These are phyloP conservation scores for Colletotrichum nymphaeae DNA, from an alignment of 2,329 filamentous ascomycete species.

Conservation along the genomic window DNA sequence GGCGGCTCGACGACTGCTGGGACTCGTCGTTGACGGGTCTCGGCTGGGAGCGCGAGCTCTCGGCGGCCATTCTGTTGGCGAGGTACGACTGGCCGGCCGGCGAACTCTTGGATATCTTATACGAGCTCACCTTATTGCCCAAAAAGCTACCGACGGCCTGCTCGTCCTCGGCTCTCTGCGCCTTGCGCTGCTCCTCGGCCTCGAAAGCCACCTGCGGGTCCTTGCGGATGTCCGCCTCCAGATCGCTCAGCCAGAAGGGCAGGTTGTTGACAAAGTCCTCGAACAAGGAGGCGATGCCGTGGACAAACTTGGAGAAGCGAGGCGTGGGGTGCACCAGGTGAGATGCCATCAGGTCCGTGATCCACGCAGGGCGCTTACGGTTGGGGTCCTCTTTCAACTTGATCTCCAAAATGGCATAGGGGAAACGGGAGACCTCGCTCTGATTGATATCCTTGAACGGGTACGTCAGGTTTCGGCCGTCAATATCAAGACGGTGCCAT, in stretches of 20 bases:
- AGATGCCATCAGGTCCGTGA: constrained; percentile 90
- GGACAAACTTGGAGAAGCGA: constrained; percentile 96
- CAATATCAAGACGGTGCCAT: constrained; percentile 94
- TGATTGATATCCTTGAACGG: constrained; percentile 90
- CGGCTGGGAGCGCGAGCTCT: constrained; percentile 47
- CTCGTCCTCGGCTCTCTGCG: constrained; percentile 85
- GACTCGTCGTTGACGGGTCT: constrained; percentile 39
- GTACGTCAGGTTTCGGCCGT: constrained; percentile 83
- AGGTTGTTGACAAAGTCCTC: constrained; percentile 96
- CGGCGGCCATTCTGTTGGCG: constrained; percentile 64
- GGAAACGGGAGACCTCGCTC: constrained; percentile 91
- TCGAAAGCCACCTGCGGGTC: constrained; percentile 92
- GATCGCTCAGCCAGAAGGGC: constrained; percentile 93
- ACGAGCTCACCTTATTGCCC: constrained; percentile 66
- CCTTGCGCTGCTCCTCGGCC: constrained; percentile 86
- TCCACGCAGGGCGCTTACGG: constrained; percentile 83
- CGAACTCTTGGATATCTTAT: constrained; percentile 72
- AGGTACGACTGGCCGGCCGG: constrained; percentile 76
- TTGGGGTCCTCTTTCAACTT: constrained; percentile 78
- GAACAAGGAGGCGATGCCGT: constrained; percentile 90
- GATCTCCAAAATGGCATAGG: constrained; percentile 91
- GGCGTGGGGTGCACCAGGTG: constrained; percentile 92
- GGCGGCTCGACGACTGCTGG: constrained; percentile 44
- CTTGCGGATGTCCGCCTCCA: constrained; percentile 93
- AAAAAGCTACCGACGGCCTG: constrained; percentile 91